Conservation (phyloP, 257 asterid genomes). For the Penstemon barbatus region DNA sequence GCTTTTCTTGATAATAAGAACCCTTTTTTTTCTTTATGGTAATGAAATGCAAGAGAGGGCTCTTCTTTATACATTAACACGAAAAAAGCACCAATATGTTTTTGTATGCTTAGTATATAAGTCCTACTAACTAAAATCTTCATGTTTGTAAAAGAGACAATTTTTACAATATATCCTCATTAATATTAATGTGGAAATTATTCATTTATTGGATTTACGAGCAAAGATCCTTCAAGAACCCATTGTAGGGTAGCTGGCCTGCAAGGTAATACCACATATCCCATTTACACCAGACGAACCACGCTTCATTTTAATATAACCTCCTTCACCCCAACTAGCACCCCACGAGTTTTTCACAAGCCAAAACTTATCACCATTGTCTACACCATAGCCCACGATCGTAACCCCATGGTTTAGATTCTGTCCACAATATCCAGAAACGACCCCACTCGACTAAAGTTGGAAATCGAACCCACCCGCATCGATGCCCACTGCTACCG, state of each 20-base stretch:
- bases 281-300: slow-evolving; percentile 33
- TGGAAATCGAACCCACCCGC: slow-evolving; percentile 45
- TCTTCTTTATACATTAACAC: neutral
- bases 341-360: slow-evolving; percentile 80
- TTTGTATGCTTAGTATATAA: slow-evolving; percentile 2
- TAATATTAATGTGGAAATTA: slow-evolving; percentile 17
- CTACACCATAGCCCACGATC: slow-evolving; percentile 55
- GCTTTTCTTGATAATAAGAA: neutral
- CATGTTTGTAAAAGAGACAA: neutral
- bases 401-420: slow-evolving; percentile 55
- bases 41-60: neutral
- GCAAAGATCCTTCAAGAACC: slow-evolving; percentile 23
- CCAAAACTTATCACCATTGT: slow-evolving; percentile 51
- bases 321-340: slow-evolving; percentile 54
- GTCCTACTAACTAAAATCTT: neutral
- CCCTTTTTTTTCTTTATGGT: neutral
- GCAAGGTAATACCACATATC: slow-evolving; percentile 52
- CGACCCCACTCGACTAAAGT: slow-evolving; percentile 53
- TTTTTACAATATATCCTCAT: neutral
- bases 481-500: slow-evolving; percentile 64
- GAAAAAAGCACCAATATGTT: neutral
- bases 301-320: slow-evolving; percentile 53
- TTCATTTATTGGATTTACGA: slow-evolving; percentile 10
- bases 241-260: slow-evolving; percentile 58
- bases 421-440: slow-evolving; percentile 45